Conservation (phyloP, 2,329 filamentous ascomycete species). For the Myriosclerotinia duriaeana region DNA sequence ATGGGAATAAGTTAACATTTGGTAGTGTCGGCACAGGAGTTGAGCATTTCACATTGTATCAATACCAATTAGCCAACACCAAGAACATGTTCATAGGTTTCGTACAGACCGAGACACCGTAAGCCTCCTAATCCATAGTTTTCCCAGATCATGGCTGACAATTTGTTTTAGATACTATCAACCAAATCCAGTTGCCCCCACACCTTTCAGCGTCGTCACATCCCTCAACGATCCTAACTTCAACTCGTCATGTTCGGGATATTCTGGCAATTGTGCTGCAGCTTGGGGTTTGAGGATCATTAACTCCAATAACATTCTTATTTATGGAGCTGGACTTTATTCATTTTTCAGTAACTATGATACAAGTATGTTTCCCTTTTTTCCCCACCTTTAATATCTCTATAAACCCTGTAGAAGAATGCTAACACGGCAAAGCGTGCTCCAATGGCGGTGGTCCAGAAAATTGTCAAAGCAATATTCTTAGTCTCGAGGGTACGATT, state of each 20-base stretch:
- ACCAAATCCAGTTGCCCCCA: constrained; percentile 58
- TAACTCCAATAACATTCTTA: constrained; percentile 47
- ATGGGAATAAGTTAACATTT: neutral
- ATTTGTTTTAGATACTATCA: constrained; percentile 57
- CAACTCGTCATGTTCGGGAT: constrained; percentile 43
- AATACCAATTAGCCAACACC: constrained; percentile 50
- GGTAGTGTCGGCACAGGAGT: constrained; percentile 42
- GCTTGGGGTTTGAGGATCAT: constrained; percentile 67
- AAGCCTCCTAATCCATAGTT: neutral
- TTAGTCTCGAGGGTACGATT: constrained; percentile 29
- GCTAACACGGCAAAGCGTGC: constrained; percentile 27
- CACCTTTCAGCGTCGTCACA: constrained; percentile 57
- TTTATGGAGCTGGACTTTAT: constrained; percentile 57
- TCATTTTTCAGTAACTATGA: constrained; percentile 60
- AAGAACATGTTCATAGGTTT: constrained; percentile 35
- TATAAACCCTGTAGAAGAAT: neutral
- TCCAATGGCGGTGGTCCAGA: constrained; percentile 23
- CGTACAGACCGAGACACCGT: constrained; percentile 35
- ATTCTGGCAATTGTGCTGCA: constrained; percentile 48
- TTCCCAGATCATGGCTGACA: neutral
- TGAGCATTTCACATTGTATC: constrained; percentile 54
- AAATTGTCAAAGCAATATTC: constrained; percentile 33
- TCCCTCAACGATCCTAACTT: constrained; percentile 53
- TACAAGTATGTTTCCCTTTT: constrained; percentile 28
- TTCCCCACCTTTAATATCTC: neutral